These are phyloP conservation scores for Nigrograna mackinnonii DNA, from an alignment of 2,329 filamentous ascomycete species.

Conservation along the genomic window DNA sequence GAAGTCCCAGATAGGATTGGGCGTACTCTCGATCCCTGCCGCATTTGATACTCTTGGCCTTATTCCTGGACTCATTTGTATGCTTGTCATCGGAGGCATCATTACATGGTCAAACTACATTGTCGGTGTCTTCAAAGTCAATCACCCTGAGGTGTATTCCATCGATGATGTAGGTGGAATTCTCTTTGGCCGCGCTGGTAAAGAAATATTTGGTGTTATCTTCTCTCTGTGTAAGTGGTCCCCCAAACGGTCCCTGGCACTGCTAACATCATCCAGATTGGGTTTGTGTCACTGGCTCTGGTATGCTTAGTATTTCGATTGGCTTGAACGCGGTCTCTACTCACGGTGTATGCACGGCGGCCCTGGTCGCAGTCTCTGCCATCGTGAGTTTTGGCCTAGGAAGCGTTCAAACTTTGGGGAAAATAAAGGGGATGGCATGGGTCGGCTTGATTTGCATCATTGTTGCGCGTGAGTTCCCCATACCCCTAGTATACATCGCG, in stretches of 20 bases:
- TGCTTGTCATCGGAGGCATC: conserved; percentile 45
- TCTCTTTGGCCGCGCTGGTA: conserved; percentile 57
- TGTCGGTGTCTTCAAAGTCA: conserved; percentile 57
- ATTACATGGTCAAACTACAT: conserved; percentile 56
- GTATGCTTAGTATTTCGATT: conserved; percentile 8
- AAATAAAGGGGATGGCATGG: conserved; percentile 16
- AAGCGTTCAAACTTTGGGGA: conserved; percentile 8
- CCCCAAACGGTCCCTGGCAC: conserved; percentile 44
- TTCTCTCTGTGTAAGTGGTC: not conserved
- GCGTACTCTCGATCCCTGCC: conserved; percentile 54
- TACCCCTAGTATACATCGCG: not conserved
- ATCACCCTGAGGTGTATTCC: conserved; percentile 59
- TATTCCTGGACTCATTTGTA: conserved; percentile 52
- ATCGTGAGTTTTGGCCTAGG: conserved; percentile 25
- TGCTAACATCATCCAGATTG: conserved; percentile 33
- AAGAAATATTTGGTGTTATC: conserved; percentile 41
- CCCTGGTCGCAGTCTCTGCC: conserved; percentile 18
- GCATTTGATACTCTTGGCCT: conserved; percentile 52
- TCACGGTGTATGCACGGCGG: conserved; percentile 25
- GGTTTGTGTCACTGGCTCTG: conserved; percentile 16
- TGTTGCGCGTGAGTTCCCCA: not conserved
- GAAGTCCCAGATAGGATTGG: conserved; percentile 37
- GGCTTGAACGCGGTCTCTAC: conserved; percentile 54
- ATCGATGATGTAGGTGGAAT: conserved; percentile 61
- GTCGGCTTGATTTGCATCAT: conserved; percentile 5